These are phyloP conservation scores for Apophysomyces variabilis DNA, from an alignment of 371 early-diverging fungal genomes.

Conservation along the genomic window DNA sequence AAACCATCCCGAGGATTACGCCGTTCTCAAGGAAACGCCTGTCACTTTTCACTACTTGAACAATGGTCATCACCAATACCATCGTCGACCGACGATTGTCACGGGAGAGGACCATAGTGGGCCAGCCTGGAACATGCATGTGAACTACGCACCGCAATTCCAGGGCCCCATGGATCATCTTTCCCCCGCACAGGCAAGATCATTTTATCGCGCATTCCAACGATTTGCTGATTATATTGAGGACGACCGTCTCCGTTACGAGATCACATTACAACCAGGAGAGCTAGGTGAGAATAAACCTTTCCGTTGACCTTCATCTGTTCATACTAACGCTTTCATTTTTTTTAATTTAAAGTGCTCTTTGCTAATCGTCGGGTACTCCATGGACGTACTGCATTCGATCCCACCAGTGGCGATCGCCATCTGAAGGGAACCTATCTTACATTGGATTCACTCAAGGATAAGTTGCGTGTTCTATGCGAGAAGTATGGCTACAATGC, in stretches of 20 bases:
- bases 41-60: slow-evolving; percentile 87
- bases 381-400: slow-evolving; percentile 84
- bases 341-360: slow-evolving; percentile 45
- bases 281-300: slow-evolving; percentile 45
- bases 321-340: neutral
- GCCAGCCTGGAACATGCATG: slow-evolving; percentile 56
- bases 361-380: slow-evolving; percentile 87
- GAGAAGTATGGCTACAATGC: slow-evolving; percentile 32
- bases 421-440: slow-evolving; percentile 86
- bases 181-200: slow-evolving; percentile 44
- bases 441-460: slow-evolving; percentile 81
- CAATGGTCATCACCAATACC: slow-evolving; percentile 75
- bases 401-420: slow-evolving; percentile 71
- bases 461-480: slow-evolving; percentile 52
- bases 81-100: slow-evolving; percentile 75
- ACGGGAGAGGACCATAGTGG: slow-evolving; percentile 44
- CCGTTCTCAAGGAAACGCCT: slow-evolving; percentile 61
- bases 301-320: neutral
- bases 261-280: slow-evolving; percentile 74
- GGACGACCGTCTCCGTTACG: slow-evolving; percentile 58
- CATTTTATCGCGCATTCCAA: slow-evolving; percentile 77
- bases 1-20: slow-evolving; percentile 65
- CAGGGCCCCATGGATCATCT: slow-evolving; percentile 77
- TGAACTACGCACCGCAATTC: slow-evolving; percentile 91
- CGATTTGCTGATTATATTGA: slow-evolving; percentile 69